Conservation (phyloP, 1,139 yeast genomes). For the Scheffersomyces titani region DNA sequence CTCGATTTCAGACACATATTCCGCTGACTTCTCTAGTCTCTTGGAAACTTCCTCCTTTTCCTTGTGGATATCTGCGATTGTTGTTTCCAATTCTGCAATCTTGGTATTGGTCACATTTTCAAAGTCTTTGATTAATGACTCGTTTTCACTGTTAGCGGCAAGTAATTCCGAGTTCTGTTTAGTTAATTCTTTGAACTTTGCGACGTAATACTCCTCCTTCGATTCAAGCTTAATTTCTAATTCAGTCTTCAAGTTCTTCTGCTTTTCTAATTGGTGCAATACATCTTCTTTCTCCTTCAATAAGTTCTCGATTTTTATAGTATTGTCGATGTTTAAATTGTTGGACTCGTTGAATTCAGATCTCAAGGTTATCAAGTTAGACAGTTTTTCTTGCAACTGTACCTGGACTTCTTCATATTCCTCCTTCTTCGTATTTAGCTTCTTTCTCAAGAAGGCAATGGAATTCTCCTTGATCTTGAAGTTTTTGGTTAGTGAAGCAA, state of each 20-base stretch:
- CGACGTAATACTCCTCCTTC: background rate
- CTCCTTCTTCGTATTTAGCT: conserved; percentile 8
- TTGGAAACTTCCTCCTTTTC: background rate
- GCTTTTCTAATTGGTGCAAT: conserved; percentile 9
- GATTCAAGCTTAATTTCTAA: background rate
- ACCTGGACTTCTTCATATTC: conserved; percentile 4
- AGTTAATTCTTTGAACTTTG: conserved; percentile 14
- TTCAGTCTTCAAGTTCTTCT: conserved; percentile 3
- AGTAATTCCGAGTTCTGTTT: conserved; percentile 7
- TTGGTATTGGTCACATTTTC: conserved; percentile 1
- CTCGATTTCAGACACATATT: background rate
- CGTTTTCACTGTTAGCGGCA: conserved; percentile 1
- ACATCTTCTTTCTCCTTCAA: conserved; percentile 18
- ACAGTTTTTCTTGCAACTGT: conserved; percentile 2
- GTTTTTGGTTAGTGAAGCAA: conserved; percentile 30
- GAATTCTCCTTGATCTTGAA: conserved; percentile 23
- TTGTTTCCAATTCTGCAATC: conserved; percentile 4
- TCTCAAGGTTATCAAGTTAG: conserved; percentile 1
- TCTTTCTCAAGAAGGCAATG: conserved; percentile 7
- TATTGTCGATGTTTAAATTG: conserved; percentile 13
- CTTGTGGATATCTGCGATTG: background rate
- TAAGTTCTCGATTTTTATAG: conserved; percentile 14
- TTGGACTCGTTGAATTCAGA: conserved; percentile 10
- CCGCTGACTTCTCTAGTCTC: background rate
- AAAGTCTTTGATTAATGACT: conserved; percentile 10